Conservation (phyloP, 306 rosid species). For the Hippophae rhamnoides region DNA sequence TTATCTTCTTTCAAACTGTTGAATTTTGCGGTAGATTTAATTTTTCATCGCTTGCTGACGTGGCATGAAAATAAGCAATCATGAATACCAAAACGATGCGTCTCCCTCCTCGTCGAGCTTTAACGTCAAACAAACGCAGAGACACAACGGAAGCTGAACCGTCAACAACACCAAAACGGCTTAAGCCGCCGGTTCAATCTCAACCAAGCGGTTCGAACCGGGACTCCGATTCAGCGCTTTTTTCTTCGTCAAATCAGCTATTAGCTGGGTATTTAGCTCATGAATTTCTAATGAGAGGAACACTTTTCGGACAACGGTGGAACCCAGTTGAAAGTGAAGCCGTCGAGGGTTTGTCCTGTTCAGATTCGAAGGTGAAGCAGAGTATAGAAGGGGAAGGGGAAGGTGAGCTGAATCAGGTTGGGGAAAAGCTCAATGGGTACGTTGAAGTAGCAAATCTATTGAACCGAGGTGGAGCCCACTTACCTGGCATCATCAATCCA, state of each 20-base stretch:
- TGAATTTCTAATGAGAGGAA: constrained; percentile 68
- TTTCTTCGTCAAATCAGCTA: constrained; percentile 29
- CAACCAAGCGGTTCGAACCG: constrained; percentile 3
- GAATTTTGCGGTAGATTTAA: too few species aligned
- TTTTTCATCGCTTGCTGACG: constrained; percentile 38
- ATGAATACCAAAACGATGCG: constrained; percentile 99
- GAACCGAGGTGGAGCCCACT: constrained; percentile 47
- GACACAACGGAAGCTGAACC: constrained; percentile 43
- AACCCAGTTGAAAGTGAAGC: constrained; percentile 25
- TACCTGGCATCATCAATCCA: constrained; percentile 75
- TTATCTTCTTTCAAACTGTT: too few species aligned
- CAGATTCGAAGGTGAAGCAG: background rate
- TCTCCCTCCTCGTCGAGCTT: constrained; percentile 78
- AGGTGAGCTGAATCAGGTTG: constrained; percentile 15
- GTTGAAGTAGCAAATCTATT: constrained; percentile 55
- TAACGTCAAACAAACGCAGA: constrained; percentile 60
- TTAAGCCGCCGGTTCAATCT: constrained; percentile 26
- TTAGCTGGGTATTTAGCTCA: constrained; percentile 84
- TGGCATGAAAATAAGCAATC: constrained; percentile 51
- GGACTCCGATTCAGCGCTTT: background rate
- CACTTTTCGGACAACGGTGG: constrained; percentile 62
- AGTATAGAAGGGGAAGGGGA: too few species aligned
- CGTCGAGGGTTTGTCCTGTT: background rate
- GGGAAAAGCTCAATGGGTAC: constrained; percentile 39
- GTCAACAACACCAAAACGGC: constrained; percentile 29